Percentiles rank a stretch among this genome's conserved stretches.
Evolutionary conservation across 257 asterid species (phyloP).

Genomic region (Solanum dulcamara): DNA sequence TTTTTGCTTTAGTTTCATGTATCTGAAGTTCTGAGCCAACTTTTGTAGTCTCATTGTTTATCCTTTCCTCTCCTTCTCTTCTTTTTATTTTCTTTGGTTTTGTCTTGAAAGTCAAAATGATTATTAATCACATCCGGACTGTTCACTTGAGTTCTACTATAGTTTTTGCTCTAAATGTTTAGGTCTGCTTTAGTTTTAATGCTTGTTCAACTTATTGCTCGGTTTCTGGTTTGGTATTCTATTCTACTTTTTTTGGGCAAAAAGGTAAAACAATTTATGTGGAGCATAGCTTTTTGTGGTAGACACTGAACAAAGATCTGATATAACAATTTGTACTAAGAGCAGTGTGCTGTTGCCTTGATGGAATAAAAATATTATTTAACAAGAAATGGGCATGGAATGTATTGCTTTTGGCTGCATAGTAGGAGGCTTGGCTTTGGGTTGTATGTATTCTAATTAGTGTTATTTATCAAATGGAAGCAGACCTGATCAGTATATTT

Average conservation of each 20-base stretch:
- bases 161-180: not conserved
- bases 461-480: not conserved
- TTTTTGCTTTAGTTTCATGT: not conserved
- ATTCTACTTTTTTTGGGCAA: not conserved
- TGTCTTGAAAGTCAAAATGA: not conserved
- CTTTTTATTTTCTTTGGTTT: not conserved
- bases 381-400: not conserved
- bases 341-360: not conserved
- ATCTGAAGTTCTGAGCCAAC: not conserved
- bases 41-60: not conserved
- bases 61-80: not conserved
- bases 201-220: not conserved
- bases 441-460: not conserved
- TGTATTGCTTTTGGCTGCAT: not conserved
- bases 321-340: not conserved
- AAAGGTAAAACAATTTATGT: not conserved
- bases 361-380: not conserved
- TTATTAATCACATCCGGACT: not conserved
- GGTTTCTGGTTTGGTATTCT: not conserved
- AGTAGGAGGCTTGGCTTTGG: not conserved
- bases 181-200: not conserved
- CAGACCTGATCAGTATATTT: not conserved
- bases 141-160: not conserved
- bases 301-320: not conserved
- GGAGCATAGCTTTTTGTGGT: not conserved